Percentiles rank a stretch among this genome's conserved stretches.
Conservation (phyloP, 148 eudicot genomes). For the Vaccinium vitisidaea region DNA sequence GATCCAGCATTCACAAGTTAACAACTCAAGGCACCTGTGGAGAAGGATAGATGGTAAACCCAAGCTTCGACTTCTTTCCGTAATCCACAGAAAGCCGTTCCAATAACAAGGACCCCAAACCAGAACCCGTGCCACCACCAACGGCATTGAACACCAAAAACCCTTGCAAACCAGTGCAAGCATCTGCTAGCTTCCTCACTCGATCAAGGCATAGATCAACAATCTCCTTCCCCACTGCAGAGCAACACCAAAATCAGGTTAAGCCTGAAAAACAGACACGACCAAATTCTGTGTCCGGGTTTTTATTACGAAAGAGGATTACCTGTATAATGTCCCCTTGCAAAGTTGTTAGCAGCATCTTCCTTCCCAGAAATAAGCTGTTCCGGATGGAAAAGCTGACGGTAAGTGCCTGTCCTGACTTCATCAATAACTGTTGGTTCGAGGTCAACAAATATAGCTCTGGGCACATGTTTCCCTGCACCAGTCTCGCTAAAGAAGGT, state of each 20-base stretch:
- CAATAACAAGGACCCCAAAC: conserved; percentile 53
- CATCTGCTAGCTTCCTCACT: conserved; percentile 55
- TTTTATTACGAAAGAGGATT: not conserved
- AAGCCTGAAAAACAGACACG: not conserved
- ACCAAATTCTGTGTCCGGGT: not conserved
- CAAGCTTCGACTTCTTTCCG: conserved; percentile 62
- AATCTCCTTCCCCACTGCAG: conserved; percentile 59
- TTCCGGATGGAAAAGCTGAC: conserved; percentile 64
- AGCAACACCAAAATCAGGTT: not conserved
- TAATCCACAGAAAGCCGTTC: conserved; percentile 60
- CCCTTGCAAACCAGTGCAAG: conserved; percentile 60
- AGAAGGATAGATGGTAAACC: conserved; percentile 61
- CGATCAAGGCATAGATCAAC: conserved; percentile 56
- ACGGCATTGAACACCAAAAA: conserved; percentile 59
- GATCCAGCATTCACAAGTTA: not conserved
- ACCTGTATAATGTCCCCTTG: conserved; percentile 63
- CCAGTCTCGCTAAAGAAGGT: conserved; percentile 68
- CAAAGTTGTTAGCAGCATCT: conserved; percentile 64
- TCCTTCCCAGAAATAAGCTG: conserved; percentile 61
- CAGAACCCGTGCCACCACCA: conserved; percentile 68
- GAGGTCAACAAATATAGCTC: conserved; percentile 57
- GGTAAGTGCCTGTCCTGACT: conserved; percentile 49
- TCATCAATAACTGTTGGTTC: conserved; percentile 62
- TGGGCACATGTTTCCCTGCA: conserved; percentile 56
- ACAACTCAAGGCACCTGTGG: conserved; percentile 53